Percentiles rank a stretch among this genome's conserved stretches.
Evolutionary conservation across 352 stramenopile genomes (phyloP).

Genomic region (Globisporangium iwayamae): DNA sequence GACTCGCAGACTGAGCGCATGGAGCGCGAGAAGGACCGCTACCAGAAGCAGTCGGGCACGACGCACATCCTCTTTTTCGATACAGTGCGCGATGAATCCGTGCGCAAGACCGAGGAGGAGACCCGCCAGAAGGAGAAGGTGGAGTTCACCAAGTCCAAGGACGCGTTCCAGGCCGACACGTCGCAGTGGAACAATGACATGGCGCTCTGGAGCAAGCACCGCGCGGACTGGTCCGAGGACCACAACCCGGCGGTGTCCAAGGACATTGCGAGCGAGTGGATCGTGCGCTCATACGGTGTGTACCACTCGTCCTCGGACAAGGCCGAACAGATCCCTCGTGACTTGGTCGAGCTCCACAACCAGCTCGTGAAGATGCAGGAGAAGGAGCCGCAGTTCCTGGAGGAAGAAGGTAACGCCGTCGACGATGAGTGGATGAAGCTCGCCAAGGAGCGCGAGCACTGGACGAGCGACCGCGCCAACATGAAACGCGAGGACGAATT

Average conservation of each 20-base stretch:
- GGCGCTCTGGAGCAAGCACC: constrained; percentile 85
- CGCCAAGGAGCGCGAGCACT: constrained; percentile 87
- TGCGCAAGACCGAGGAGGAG: constrained; percentile 77
- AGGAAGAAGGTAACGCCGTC: constrained; percentile 78
- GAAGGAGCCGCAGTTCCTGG: constrained; percentile 70
- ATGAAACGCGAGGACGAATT: constrained; percentile 89
- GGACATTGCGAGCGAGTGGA: constrained; percentile 86
- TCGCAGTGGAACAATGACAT: constrained; percentile 89
- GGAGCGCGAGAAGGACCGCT: constrained; percentile 80
- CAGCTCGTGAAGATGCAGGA: constrained; percentile 84
- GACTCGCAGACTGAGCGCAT: constrained; percentile 76
- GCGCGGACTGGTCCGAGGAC: constrained; percentile 81
- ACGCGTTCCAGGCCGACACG: constrained; percentile 84
- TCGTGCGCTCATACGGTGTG: constrained; percentile 84
- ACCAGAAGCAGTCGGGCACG: constrained; percentile 64
- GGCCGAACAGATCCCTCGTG: constrained; percentile 47
- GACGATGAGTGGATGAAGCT: constrained; percentile 89
- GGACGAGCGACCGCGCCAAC: constrained; percentile 82
- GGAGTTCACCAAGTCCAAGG: constrained; percentile 88
- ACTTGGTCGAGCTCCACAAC: constrained; percentile 69
- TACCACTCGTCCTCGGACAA: constrained; percentile 56
- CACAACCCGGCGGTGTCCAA: constrained; percentile 87
- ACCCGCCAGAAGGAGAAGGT: constrained; percentile 84
- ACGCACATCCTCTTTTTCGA: constrained; percentile 86
- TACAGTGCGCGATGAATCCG: constrained; percentile 64